Evolutionary conservation across 805 yeast genomes (phyloP), one percentile per base, ranked within the genome.

Genomic region (Tetrapisispora taiwanensis): DNA sequence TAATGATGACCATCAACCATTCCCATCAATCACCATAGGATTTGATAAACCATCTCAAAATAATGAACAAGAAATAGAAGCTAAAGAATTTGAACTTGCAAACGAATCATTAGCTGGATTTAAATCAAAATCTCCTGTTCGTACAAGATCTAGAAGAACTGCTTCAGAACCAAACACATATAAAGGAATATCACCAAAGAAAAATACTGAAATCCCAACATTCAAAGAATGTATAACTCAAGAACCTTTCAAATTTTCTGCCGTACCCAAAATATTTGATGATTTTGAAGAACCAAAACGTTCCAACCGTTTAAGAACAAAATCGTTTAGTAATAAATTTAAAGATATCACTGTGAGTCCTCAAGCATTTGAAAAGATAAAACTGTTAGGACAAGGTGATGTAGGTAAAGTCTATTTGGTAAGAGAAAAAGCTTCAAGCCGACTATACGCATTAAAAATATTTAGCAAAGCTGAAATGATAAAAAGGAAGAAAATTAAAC

Each of bases 341-440:
- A 72, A 78, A 45, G 82, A 79, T 49, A 87, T 82, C 9, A 87
- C 84, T 56, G 99, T 94, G 18, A 76, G 81, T 6, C 94, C 95
- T 2, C 75, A 76, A 37, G 83, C 92, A 24, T 92, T 92, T 61
- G 96, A 89, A 52, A 90, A 87, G 60, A 76, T 92, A 43, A 78
- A 85, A 52, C 67, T 92, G n/a, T 67, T 92, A 41, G 99, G 99
- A 4, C 86, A 86, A 59, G 99, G 99, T 46, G 98, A 92, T 57
- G 97, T 92, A 31, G 99, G 99, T 3, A 89, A 87, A 61, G 99
- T 92, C 20, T 92, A 85, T 56, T 68, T 92, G 24, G 99, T 92
- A 5, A 75, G 83, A 48, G 96, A 94, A 54, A 86, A 84, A 59
- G 67, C 72, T 32, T 72, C 89, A 2, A 78, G 80, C 51, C 76